These are phyloP conservation scores for Zygosaccharomyces lentus DNA, from an alignment of 805 yeast species.

Conservation along the genomic window DNA sequence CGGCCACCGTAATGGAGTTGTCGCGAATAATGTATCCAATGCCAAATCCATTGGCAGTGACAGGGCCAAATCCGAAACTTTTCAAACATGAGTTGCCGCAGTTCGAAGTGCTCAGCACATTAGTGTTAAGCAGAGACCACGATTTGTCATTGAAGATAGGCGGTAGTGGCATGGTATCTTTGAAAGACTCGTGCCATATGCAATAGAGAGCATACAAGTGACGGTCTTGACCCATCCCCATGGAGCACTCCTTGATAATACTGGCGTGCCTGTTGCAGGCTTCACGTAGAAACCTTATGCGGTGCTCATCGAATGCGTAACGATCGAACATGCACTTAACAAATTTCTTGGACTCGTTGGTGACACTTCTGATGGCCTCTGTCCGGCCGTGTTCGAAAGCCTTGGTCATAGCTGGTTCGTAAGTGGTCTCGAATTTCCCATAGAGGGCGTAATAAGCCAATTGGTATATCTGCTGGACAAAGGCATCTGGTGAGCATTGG, in stretches of 20 bases:
- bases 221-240: conserved; percentile 88
- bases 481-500: conserved; percentile 92
- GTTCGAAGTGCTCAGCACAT: conserved; percentile 76
- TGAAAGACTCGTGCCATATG: conserved; percentile 59
- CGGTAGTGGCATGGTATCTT: conserved; percentile 47
- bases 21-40: conserved; percentile 83
- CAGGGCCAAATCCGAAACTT: conserved; percentile 89
- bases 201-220: conserved; percentile 84
- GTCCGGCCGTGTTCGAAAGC: conserved; percentile 84
- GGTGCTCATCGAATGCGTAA: conserved; percentile 53
- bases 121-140: conserved; percentile 80
- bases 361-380: conserved; percentile 84
- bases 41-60: conserved; percentile 87
- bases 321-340: conserved; percentile 81
- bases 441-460: conserved; percentile 88
- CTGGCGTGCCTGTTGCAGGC: conserved; percentile 71
- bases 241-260: conserved; percentile 63
- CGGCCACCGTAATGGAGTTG: conserved; percentile 73
- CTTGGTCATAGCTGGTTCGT: conserved; percentile 97
- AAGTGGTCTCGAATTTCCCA: conserved; percentile 89
- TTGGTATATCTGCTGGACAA: conserved; percentile 89
- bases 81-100: conserved; percentile 90
- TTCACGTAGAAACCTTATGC: conserved; percentile 49
- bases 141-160: conserved; percentile 78
- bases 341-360: conserved; percentile 72